Base-by-base conservation (phyloP, 305 asterid species). In the Fraxinus xanthoxyloides region DNA sequence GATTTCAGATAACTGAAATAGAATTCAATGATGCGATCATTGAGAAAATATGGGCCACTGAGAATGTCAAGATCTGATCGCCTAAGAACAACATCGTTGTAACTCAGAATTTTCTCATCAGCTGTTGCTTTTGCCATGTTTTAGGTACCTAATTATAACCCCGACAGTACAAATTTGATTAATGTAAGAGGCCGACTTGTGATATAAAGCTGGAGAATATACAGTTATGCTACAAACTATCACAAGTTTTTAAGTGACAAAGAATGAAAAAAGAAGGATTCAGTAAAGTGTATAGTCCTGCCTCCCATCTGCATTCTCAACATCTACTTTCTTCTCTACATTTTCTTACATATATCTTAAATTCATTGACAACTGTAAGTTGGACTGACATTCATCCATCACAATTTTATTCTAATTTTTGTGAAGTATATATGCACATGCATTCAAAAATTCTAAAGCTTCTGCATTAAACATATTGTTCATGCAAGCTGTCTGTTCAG, bases 11-110 rank as follows among this genome's bases (percentile, higher is more conserved):
- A 85, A 87, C 95, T 91, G 86, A 95, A 92, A 83, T 92, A 93
- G 91, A 95, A 95, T 63, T 93, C 97, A 40, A 93, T 93, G 51
- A 93, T 89, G 75, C 97, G 93, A 84, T 92, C 99, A 61, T 93
- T 93, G 75, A 95, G 92, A 79, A 87, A 95, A 85, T 85, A 74
- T 26, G 95, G 93, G 70, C 97, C 94, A 7, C 88, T 84, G 26
- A 95, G 92, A 82, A 95, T 91, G 84, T 78, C 87, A 31, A 93
- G 86, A 86, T 95, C 99, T 9, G 97, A 90, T 81, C 89, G 85
- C 85, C 97, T 80, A 69, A 95, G 93, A 15, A 92, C 94, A 7
- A 92, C 97, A 74, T 93, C 97, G 0, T 89, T 90, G 84, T 91
- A 92, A 88, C 97, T 92, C 78, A 95, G 95, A 72, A 95, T 82